Percentiles rank a stretch among this genome's conserved stretches.
phyloP scores from a whole-genome alignment of 2,329 filamentous ascomycete genomes.

The Aspergillus chevalieri region DNA sequence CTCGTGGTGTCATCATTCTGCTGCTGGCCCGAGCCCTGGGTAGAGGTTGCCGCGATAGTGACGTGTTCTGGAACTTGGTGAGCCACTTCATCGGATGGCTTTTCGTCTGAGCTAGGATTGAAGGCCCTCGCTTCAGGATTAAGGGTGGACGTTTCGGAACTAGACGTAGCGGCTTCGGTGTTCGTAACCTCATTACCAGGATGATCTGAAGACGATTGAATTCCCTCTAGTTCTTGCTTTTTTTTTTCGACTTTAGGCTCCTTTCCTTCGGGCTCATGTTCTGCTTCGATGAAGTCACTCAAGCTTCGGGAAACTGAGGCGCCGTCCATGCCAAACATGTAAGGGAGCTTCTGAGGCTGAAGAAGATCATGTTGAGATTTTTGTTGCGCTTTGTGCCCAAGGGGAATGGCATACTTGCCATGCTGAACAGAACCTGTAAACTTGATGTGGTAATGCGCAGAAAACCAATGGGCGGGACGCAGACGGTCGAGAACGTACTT shows the following conservation, averaged over 20 bases:
- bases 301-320: constrained; percentile 3
- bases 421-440: constrained; percentile 61
- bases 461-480: constrained; percentile 83
- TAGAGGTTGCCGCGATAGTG: neutral
- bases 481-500: constrained; percentile 73
- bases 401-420: constrained; percentile 21
- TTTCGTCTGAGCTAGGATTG: neutral
- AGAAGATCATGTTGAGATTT: neutral
- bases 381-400: constrained; percentile 1
- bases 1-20: constrained; percentile 2
- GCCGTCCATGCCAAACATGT: constrained; percentile 17
- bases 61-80: neutral
- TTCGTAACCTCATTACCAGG: neutral
- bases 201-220: neutral
- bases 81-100: neutral
- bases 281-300: constrained; percentile 8
- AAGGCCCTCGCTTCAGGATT: neutral
- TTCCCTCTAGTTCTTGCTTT: constrained; percentile 1
- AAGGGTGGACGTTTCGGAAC: too few relatives aligned
- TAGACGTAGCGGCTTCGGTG: neutral
- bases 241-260: constrained; percentile 2
- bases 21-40: neutral
- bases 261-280: neutral
- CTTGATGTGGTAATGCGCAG: constrained; percentile 86
- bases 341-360: neutral